Percentiles rank a stretch among this genome's conserved stretches.
These are phyloP conservation scores for Aspergillus bertholletiae DNA, from an alignment of 495 filamentous ascomycete genomes.

Conservation along the genomic window DNA sequence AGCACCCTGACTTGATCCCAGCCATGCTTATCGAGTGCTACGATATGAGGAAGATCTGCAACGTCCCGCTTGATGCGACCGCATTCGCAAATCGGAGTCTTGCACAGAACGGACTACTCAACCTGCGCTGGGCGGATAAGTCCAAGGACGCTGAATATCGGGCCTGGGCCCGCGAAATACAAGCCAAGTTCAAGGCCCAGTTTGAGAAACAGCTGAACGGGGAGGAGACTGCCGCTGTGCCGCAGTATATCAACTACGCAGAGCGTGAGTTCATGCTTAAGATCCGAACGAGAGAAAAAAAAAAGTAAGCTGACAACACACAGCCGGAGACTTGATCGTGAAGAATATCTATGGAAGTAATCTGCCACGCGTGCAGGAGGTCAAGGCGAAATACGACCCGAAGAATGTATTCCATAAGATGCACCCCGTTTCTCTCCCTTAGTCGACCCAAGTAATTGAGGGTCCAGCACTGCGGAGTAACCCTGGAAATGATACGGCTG, in stretches of 20 bases:
- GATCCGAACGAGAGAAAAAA: not conserved
- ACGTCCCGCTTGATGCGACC: conserved; percentile 19
- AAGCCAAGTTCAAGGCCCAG: conserved; percentile 26
- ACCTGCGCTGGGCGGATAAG: conserved; percentile 28
- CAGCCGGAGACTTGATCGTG: conserved; percentile 33
- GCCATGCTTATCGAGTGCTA: conserved; percentile 32
- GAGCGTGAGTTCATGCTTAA: conserved; percentile 30
- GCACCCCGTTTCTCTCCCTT: conserved; percentile 18
- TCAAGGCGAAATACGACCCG: conserved; percentile 55
- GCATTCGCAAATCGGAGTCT: conserved; percentile 29
- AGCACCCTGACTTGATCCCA: conserved; percentile 18
- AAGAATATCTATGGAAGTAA: conserved; percentile 45
- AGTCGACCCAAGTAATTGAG: too few relatives aligned
- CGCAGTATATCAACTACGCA: conserved; percentile 42
- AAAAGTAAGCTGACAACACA: conserved; percentile 4
- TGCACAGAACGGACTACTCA: conserved; percentile 34
- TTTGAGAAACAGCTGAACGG: conserved; percentile 11
- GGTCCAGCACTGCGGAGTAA: too few relatives aligned
- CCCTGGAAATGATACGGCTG: too few relatives aligned
- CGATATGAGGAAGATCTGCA: conserved; percentile 32
- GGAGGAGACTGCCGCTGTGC: conserved; percentile 15
- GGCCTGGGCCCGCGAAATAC: conserved; percentile 25
- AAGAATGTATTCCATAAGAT: conserved; percentile 51
- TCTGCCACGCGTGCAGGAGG: conserved; percentile 31
- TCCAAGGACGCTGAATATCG: conserved; percentile 27